Evolutionary conservation across 768 basidiomycete genomes (phyloP).

Genomic region (Mycena epipterygia): DNA sequence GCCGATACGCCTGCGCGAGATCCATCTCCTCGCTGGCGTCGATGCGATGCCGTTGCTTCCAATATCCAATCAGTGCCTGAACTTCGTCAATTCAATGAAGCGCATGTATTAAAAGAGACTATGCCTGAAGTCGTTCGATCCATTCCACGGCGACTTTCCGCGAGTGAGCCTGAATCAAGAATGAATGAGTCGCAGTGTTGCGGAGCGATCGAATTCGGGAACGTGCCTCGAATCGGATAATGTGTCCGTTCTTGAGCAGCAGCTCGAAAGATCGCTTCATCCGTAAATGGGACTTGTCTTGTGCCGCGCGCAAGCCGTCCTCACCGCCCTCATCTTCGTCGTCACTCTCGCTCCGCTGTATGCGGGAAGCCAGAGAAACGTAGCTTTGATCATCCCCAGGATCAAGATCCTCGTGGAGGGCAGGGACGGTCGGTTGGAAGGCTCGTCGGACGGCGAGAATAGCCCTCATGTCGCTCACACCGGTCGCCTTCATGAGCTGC

Average conservation of each 20-base stretch:
- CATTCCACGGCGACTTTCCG: conserved; percentile 82
- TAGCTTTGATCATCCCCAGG: conserved; percentile 47
- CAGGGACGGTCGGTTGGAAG: conserved; percentile 59
- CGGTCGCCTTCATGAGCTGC: conserved; percentile 76
- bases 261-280: conserved; percentile 85
- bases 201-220: background rate
- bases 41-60: conserved; percentile 80
- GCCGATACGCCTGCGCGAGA: conserved; percentile 70
- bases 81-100: no score
- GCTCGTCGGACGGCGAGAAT: conserved; percentile 77
- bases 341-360: conserved; percentile 63
- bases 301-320: conserved; percentile 57
- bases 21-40: conserved; percentile 90
- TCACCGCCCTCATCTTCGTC: conserved; percentile 78
- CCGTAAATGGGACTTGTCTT: conserved; percentile 61
- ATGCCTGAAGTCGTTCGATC: conserved; percentile 84
- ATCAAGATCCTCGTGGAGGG: conserved; percentile 51
- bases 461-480: conserved; percentile 79
- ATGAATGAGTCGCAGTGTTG: background rate
- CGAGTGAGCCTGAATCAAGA: conserved; percentile 69
- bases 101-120: no score
- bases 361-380: conserved; percentile 49
- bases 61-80: conserved; percentile 79
- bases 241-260: conserved; percentile 73
- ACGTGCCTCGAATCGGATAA: conserved; percentile 85